phyloP scores from a whole-genome alignment of 345 rosid species.

The Eucalyptus cloeziana region DNA sequence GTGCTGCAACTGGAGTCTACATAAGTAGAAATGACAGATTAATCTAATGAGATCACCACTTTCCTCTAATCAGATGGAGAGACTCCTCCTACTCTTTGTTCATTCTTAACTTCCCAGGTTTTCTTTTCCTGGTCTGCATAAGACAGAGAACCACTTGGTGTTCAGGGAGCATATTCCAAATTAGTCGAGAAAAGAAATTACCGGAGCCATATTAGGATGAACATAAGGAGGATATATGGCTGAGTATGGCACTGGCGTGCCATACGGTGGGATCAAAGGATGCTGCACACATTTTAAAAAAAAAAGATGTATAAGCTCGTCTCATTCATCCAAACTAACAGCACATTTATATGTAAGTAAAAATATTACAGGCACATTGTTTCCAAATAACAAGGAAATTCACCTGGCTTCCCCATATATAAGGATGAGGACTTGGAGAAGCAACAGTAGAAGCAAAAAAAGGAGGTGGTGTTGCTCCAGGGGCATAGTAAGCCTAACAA shows the following conservation, averaged over 20 bases:
- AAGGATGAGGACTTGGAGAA: conserved; percentile 82
- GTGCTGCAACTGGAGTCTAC: conserved; percentile 49
- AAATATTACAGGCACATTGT: background rate
- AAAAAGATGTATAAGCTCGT: background rate
- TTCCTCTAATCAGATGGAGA: background rate
- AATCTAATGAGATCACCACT: background rate
- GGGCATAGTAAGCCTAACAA: conserved; percentile 82
- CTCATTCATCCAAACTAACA: background rate
- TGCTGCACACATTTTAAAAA: conserved; percentile 37
- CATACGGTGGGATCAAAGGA: conserved; percentile 81
- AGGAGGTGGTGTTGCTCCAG: conserved; percentile 78
- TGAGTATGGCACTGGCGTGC: conserved; percentile 90
- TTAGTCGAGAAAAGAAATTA: conserved; percentile 4
- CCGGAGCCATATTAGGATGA: conserved; percentile 76
- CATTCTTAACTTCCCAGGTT: background rate
- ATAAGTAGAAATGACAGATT: background rate
- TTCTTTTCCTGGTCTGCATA: background rate
- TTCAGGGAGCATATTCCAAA: background rate
- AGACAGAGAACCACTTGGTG: background rate
- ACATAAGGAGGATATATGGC: conserved; percentile 91
- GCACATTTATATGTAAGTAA: background rate
- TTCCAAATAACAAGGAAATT: background rate
- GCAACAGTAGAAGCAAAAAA: conserved; percentile 81
- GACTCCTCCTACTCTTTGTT: background rate
- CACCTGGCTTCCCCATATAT: conserved; percentile 93